Percentiles rank a stretch among this genome's conserved stretches.
These are phyloP conservation scores for Epicoccum sorghinum DNA, from an alignment of 2,329 filamentous ascomycete genomes.

Conservation along the genomic window DNA sequence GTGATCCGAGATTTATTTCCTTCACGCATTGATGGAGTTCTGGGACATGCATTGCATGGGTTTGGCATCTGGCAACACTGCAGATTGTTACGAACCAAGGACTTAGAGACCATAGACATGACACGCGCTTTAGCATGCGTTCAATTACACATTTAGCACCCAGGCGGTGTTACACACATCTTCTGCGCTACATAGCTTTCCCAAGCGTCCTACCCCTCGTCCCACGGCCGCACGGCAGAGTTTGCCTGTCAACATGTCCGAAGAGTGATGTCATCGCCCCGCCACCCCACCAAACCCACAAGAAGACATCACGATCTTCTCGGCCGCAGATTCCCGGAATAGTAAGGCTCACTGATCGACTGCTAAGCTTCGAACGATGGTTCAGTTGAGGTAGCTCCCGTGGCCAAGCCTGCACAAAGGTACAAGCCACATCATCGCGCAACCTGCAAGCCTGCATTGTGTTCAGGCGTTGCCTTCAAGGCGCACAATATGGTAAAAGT, in stretches of 20 bases:
- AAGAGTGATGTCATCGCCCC: slow-evolving; percentile 13
- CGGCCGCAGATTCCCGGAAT: slow-evolving; percentile 4
- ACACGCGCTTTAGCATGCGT: slow-evolving; percentile 8
- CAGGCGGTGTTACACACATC: slow-evolving; percentile 8
- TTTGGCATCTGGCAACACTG: slow-evolving; percentile 17
- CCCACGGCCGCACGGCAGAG: slow-evolving; percentile 1
- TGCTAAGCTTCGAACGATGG: slow-evolving; percentile 5
- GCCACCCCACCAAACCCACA: slow-evolving; percentile 4
- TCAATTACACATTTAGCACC: slow-evolving; percentile 4
- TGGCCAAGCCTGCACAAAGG: slow-evolving; percentile 4
- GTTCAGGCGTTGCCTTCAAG: not conserved
- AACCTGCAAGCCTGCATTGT: not conserved
- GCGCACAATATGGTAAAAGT: too few relatives aligned
- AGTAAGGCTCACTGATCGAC: slow-evolving; percentile 10
- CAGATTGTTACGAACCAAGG: slow-evolving; percentile 11
- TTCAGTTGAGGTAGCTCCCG: slow-evolving; percentile 4
- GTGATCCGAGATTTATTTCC: slow-evolving; percentile 16
- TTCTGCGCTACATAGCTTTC: not conserved
- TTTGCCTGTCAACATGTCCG: slow-evolving; percentile 5
- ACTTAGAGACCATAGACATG: slow-evolving; percentile 18
- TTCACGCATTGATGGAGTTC: slow-evolving; percentile 32
- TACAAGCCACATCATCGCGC: not conserved
- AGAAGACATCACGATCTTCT: slow-evolving; percentile 6
- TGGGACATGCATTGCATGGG: slow-evolving; percentile 19
- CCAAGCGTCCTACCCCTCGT: slow-evolving; percentile 6